A percentile compares a stretch with the other conserved stretches of the same genome.
Evolutionary conservation across 2,329 filamentous ascomycete species (phyloP).

Genomic region (Metarhizium guizhouense): DNA sequence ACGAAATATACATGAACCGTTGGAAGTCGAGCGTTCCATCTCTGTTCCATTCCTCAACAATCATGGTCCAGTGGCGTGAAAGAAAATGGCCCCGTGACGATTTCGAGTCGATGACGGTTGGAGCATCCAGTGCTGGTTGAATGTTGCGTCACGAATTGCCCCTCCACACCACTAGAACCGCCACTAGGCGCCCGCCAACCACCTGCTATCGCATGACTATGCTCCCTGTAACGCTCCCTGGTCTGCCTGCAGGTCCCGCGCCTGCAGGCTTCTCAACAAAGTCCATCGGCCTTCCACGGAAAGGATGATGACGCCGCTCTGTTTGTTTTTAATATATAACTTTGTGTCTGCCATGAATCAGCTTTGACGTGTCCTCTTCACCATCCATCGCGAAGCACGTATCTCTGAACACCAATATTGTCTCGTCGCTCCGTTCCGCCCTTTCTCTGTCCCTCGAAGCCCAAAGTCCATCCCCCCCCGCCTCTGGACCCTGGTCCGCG

Average conservation of each 20-base stretch:
- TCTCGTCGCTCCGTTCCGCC: neutral
- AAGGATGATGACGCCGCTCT: neutral
- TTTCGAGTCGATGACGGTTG: neutral
- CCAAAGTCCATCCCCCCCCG: too few species aligned
- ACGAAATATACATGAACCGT: too few species aligned
- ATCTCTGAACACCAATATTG: neutral
- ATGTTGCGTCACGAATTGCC: neutral
- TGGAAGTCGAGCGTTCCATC: too few species aligned
- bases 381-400: neutral
- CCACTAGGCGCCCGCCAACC: too few species aligned
- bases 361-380: neutral
- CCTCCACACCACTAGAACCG: neutral
- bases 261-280: neutral
- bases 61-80: neutral
- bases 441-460: too few species aligned
- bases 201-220: neutral
- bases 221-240: neutral
- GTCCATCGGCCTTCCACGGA: neutral
- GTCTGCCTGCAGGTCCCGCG: neutral
- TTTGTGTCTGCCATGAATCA: too few species aligned
- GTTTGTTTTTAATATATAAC: too few species aligned
- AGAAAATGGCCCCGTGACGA: neutral
- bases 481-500: neutral
- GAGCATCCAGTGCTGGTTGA: too few species aligned
- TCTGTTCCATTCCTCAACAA: too few species aligned